Base-by-base conservation (phyloP, 495 filamentous ascomycete species). In the Hypoxylon trugodes region DNA sequence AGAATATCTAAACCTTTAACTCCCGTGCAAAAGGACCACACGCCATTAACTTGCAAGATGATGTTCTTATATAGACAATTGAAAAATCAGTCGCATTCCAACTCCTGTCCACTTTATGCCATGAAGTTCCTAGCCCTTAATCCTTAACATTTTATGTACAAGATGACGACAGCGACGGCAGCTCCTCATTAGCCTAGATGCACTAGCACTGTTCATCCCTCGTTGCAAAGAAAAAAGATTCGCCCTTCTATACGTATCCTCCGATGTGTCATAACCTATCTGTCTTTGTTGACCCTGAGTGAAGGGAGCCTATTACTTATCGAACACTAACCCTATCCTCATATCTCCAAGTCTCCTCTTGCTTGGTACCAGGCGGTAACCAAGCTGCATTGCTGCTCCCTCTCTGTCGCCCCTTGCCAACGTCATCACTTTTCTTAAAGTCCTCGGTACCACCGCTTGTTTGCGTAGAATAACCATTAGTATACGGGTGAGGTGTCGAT, bases 291-390 rank as follows among this genome's bases (percentile, higher is more conserved):
- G 22, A 28, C 35, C 48, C 28, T 54, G 6, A 22, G 28, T 54
- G 6, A 22, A 22, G 15, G 40, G 32, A 33, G 41, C 18, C 48
- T 40, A 26, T 7, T 43, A 28, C 37, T 61, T 22, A 50, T 51
- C 59, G 56, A 43, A 37, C 51, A 41, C 36, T 61, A 28, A 67
- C 63, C 46, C 61, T 84, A 46, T 84, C 89, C 45, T 77, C 79
- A n/a, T 74, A 71, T 42, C 84, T 82, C 92, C 92, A 95, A 0
- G 89, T 94, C 49, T 91, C 87, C 65, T 96, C 89, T 71, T 92
- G 88, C 53, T 82, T 90, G 35, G 90, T 92, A 2, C 91, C 89
- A 3, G 84, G 85, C 9, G 89, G 83, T 12, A 92, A 70, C 87
- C 89, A 92, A 32, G 79, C 78, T 32, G 82, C 78, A 65, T 81